phyloP scores from a whole-genome alignment of 2,329 filamentous ascomycete genomes.

The Aspergillus sp. region DNA sequence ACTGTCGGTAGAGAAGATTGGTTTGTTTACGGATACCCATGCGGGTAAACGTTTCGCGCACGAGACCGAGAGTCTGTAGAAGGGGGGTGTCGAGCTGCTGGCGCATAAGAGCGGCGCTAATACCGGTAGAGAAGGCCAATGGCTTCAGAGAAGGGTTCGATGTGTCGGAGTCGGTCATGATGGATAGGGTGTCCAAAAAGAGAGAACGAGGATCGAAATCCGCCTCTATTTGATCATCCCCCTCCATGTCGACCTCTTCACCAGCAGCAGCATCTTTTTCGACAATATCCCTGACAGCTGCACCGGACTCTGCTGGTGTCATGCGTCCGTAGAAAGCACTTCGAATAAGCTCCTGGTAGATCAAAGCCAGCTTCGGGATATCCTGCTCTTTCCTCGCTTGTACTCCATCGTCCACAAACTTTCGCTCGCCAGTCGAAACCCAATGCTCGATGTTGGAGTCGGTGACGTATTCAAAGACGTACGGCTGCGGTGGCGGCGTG shows the following conservation, averaged over 20 bases:
- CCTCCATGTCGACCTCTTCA: slow-evolving; percentile 44
- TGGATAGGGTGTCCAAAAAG: slow-evolving; percentile 80
- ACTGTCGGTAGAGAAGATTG: slow-evolving; percentile 89
- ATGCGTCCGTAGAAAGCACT: slow-evolving; percentile 70
- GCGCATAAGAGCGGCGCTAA: slow-evolving; percentile 72
- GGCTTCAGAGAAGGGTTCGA: slow-evolving; percentile 59
- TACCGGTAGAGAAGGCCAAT: slow-evolving; percentile 69
- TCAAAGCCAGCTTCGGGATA: slow-evolving; percentile 63
- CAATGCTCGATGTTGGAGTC: slow-evolving; percentile 67
- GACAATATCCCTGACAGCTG: slow-evolving; percentile 71
- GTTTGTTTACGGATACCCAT: slow-evolving; percentile 87
- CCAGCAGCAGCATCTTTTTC: slow-evolving; percentile 53
- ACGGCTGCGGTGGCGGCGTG: slow-evolving; percentile 42
- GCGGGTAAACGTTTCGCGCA: slow-evolving; percentile 79
- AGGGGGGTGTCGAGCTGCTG: slow-evolving; percentile 77
- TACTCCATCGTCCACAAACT: slow-evolving; percentile 64
- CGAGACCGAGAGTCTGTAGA: slow-evolving; percentile 73
- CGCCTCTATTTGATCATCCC: slow-evolving; percentile 42
- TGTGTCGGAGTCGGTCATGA: slow-evolving; percentile 71
- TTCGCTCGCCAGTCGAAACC: slow-evolving; percentile 65
- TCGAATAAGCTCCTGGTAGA: slow-evolving; percentile 84
- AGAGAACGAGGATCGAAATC: slow-evolving; percentile 65
- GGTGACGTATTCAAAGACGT: slow-evolving; percentile 74
- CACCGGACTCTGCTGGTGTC: slow-evolving; percentile 67
- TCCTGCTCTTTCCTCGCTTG: slow-evolving; percentile 68